Evolutionary conservation across 1,284 basidiomycete genomes (phyloP), one percentile per base, ranked within the genome.

Genomic region (Stereum hirsutum): DNA sequence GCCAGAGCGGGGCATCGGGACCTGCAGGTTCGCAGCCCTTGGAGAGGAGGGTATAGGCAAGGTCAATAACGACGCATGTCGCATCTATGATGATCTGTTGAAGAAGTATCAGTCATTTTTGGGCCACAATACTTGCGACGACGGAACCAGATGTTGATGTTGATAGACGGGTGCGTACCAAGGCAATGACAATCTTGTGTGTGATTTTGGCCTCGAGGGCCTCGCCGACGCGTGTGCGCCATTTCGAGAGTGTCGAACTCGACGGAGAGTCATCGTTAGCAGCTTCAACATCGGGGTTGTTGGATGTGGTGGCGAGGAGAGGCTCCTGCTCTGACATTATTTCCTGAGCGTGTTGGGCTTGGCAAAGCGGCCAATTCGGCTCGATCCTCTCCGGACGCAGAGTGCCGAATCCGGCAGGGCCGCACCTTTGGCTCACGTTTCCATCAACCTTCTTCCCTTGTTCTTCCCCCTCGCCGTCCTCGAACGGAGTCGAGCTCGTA

Each of bases 41-140:
- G 30, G 66, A 68, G 36, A 88, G 70, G 47, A 87, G 73, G 19
- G 73, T 74, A 54, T 81, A 84, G n/a, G 63, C 66, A 7, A 88
- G 68, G 58, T 88, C 83, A 31, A 71, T 66, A 38, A 89, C 70
- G 17, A 86, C 81, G 53, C 80, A 83, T 6, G 51, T 52, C 6
- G 77, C 76, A 58, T 88, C 84, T 41, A 81, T 67, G 5, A 70
- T 53, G 48, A 82, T 81, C 82, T 86, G 49, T 41, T 44, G n/a
- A 41, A 32, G 10, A 14, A n/a, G 39, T 43, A 32, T 17, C 17
- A 28, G 26, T 8, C 32, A 23, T 28, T 6, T 27, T 15, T 6
- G 19, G 19, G 15, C 27, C 32, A 17, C 23, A 10, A 30, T 26
- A 42, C 44, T 37, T 30, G 31, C 33, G 44, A 25, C 42, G 39